Conservation (phyloP, 225 moss, liverwort and hornwort genomes). For the Physcomitrellopsis africana region DNA sequence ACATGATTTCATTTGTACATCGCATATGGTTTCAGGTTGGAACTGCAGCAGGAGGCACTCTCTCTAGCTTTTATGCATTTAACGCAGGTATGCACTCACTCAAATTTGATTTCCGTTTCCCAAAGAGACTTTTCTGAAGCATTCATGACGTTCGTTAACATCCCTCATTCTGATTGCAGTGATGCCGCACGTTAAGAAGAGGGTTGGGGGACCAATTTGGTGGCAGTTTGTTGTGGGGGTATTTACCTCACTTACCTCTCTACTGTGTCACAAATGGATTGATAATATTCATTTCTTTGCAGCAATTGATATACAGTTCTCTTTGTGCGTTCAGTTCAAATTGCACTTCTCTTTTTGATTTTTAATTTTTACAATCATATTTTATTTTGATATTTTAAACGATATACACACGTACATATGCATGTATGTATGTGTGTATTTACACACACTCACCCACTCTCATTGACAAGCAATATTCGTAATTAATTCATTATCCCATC, state of each 20-base stretch:
- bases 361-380: no score
- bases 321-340: neutral
- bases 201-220: conserved; percentile 68
- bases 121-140: no score
- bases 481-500: neutral
- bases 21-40: conserved; percentile 52
- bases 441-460: no score
- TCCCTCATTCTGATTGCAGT: conserved; percentile 45
- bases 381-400: no score
- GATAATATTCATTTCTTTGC: neutral
- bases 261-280: neutral
- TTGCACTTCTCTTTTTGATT: neutral
- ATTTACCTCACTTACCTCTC: neutral
- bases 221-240: conserved; percentile 73
- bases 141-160: neutral
- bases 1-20: neutral
- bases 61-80: conserved; percentile 68
- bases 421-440: no score
- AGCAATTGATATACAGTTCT: neutral
- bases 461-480: neutral
- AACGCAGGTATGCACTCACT: conserved; percentile 43
- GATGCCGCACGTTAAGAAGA: conserved; percentile 70
- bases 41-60: conserved; percentile 65
- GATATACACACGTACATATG: no score
- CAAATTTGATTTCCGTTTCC: no score